Base-by-base conservation (phyloP, 371 early-diverging fungal genomes). In the Mucor velutinosus region DNA sequence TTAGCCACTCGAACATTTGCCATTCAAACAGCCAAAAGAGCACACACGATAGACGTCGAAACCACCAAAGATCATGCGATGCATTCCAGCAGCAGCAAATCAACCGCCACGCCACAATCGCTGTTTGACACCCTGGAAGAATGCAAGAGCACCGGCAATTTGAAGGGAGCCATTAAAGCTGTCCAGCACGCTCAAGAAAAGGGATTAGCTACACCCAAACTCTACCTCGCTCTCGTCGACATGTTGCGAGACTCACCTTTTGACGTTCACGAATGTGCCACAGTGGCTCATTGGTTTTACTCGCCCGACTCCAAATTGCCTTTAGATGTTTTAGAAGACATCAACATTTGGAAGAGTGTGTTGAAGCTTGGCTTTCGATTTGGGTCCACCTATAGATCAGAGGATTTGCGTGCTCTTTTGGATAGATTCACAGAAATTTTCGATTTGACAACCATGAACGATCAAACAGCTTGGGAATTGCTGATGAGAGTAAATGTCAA, bases 251-350 rank as follows among this genome's bases (percentile, higher is more conserved):
- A 65, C 2, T 43, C 45, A 33, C 73, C 73, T 15, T 73, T 73
- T 66, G 66, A 69, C n/a, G 27, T 62, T 4, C 25, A 73, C 17
- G 55, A 55, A 39, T 65, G 62, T 56, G 63, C 70, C 5, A 57
- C 62, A 41, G 73, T 66, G 12, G 73, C 70, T 23, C 25, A 66
- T 39, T 80, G 78, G 80, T 80, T 80, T 56, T 74, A 75, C 57
- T 57, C 64, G 7, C 39, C 70, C 1, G 17, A 66, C 0, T 39
- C 62, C 3, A 60, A 56, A 0, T 15, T 77, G 5, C 51, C 73
- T 29, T n/a, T 45, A 0, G 62, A 61, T 3, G 64, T 74, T 1
- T 21, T 69, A 7, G 58, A 76, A n/a, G 43, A 79, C 49, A 19
- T 69, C 10, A 55, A 70, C 33, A 56, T 81, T 8, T 81, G 81